Evolutionary conservation across 1,284 basidiomycete genomes (phyloP), one percentile per base, ranked within the genome.

Genomic region (Ustilago curta): DNA sequence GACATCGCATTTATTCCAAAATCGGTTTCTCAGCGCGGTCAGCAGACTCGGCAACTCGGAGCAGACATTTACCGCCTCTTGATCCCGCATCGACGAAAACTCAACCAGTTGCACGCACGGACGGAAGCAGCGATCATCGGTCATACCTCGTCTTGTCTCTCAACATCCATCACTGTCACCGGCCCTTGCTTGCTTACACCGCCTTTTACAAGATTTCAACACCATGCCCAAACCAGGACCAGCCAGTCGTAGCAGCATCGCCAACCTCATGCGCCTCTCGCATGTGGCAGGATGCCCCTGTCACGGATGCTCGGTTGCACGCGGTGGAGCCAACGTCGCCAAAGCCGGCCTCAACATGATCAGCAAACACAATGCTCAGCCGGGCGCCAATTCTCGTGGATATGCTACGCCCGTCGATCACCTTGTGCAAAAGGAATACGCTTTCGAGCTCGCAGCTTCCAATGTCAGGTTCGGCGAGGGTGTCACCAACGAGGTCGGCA

Each of bases 391-490:
- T 18, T 49, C 70, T 2, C 70, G 83, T 12, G 72, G 76, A 8
- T 86, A 84, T 59, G 95, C 94, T n/a, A 93, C 93, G 0, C 95
- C 95, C 27, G 90, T 93, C 14, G 89, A 93, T 58, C 80, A 86
- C 4, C 87, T 91, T 9, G 52, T 81, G 4, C 62, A 94, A 85
- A 94, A 92, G 83, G 95, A 98, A 86, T 98, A 97, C 85, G 95
- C 95, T 0, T 98, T 97, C 81, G 95, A 98, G 92, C 91, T 97
- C 65, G 93, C 95, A 12, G 95, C 95, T 1, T 91, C 92, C 53
- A 95, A 95, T 84, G 87, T 97, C 65, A 70, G 85, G 4, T 85
- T 79, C 44, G 85, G 85, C 18, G 77, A 83, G 50, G 84, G 84
- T 16, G 85, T 85, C 31, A 85, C 84, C 19, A 68, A 81, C 56